Evolutionary conservation across 2,329 filamentous ascomycete genomes (phyloP), one percentile per base, ranked within the genome.

Genomic region (Thelonectria olida): DNA sequence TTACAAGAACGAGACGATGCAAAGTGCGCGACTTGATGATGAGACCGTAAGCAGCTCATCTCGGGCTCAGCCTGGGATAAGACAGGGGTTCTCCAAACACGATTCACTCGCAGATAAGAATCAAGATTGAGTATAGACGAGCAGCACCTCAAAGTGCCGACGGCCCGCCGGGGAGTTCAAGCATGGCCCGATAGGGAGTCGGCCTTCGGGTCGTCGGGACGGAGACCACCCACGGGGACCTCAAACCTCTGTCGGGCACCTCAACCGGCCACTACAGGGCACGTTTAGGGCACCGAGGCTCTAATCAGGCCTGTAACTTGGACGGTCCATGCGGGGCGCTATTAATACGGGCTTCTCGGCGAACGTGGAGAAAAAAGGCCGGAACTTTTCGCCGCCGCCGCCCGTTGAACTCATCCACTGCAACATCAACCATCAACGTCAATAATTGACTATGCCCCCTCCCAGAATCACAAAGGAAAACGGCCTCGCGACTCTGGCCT

Each of bases 401-500:
- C 19, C 38, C 28, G 28, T 31, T n/a, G n/a, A 41, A 41, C 38
- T 41, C n/a, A 38, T 38, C 34, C 38, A 41, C n/a, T 19, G n/a
- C n/a, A 15, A 41, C 7, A 4, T 41, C 15, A 39, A 7, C 15
- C 38, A 41, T 41, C 36, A 9, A 34, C 31, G 6, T 5, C 9
- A 10, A 12, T 31, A 31, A 31, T n/a, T 31, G 13, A 36, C 15
- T 13, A 48, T 51, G 31, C 31, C 34, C 10, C 22, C 13, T 12
- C 19, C 34, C 5, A 51, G 48, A 19, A 51, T 38, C 48, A 51
- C 48, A 34, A 51, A 51, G 19, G 31, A 39, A 39, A 51, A 38
- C 22, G 48, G 48, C 17, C 48, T 51, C 20, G 48, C 53, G 6
- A 41, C 50, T 2, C 61, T 70, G 2, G 67, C 67, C 5, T 70